Percentiles rank a stretch among this genome's conserved stretches.
phyloP scores from a whole-genome alignment of 2,329 filamentous ascomycete species.

The Pseudogymnoascus sp. region DNA sequence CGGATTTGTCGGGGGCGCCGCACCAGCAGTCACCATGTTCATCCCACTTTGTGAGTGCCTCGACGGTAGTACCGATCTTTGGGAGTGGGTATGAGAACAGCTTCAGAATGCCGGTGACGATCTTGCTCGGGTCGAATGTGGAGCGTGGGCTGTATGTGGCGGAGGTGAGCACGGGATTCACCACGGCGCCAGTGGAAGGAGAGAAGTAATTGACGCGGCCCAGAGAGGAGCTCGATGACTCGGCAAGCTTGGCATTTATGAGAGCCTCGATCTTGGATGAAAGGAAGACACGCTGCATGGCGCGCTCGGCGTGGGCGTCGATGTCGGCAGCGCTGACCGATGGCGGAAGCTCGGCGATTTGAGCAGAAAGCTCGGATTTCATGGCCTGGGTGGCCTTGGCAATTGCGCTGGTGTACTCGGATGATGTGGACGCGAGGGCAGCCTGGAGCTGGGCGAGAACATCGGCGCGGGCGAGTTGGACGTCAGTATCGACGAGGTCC shows the following conservation, averaged over 20 bases:
- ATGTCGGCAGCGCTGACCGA: neutral
- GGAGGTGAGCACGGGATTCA: conserved; percentile 57
- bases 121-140: conserved; percentile 19
- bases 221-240: neutral
- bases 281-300: conserved; percentile 3
- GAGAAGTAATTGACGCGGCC: conserved; percentile 68
- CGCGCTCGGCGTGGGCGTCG: neutral
- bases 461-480: conserved; percentile 18
- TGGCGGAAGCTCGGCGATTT: neutral
- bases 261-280: conserved; percentile 15
- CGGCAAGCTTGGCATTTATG: conserved; percentile 17
- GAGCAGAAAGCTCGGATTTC: neutral
- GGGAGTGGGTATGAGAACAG: conserved; percentile 19
- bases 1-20: conserved; percentile 43
- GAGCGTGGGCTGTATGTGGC: conserved; percentile 39
- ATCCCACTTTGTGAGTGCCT: conserved; percentile 62
- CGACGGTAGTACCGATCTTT: conserved; percentile 33
- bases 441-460: conserved; percentile 6
- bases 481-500: conserved; percentile 34
- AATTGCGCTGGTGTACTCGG: neutral
- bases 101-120: conserved; percentile 13
- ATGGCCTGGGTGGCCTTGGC: neutral
- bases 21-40: conserved; percentile 89
- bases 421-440: neutral
- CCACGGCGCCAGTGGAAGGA: conserved; percentile 53